phyloP scores from a whole-genome alignment of 441 rosid genomes.

The Croton setiger region DNA sequence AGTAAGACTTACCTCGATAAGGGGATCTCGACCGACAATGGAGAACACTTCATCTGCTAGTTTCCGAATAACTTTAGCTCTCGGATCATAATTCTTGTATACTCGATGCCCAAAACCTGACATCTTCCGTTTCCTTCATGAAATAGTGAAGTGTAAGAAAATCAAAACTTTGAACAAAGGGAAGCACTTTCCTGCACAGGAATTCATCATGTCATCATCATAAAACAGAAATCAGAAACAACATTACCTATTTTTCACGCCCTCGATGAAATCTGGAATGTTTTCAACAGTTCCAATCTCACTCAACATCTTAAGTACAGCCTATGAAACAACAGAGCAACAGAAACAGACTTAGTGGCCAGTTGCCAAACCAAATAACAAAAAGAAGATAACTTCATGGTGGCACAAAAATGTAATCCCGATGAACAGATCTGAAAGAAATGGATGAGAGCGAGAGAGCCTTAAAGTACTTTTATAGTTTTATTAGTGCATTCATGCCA shows the following conservation, averaged over 20 bases:
- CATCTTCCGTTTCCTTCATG: slow-evolving; percentile 85
- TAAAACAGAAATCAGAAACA: background rate
- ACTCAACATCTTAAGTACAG: slow-evolving; percentile 90
- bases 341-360: background rate
- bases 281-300: slow-evolving; percentile 85
- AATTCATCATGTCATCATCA: background rate
- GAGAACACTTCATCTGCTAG: slow-evolving; percentile 96
- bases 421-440: background rate
- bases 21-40: slow-evolving; percentile 97
- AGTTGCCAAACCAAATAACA: background rate
- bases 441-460: background rate
- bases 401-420: background rate
- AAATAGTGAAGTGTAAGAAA: slow-evolving; percentile 5
- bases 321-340: slow-evolving; percentile 41
- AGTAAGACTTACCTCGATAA: slow-evolving; percentile 71
- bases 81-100: slow-evolving; percentile 96
- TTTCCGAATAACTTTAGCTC: slow-evolving; percentile 89
- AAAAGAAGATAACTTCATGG: background rate
- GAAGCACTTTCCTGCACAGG: background rate
- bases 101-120: slow-evolving; percentile 99
- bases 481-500: slow-evolving; percentile 1
- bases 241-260: slow-evolving; percentile 63
- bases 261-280: slow-evolving; percentile 75
- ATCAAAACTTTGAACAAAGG: slow-evolving; percentile 12
- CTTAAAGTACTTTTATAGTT: background rate